Base-by-base conservation (phyloP, 148 eudicot genomes). In the Spergularia marina region DNA sequence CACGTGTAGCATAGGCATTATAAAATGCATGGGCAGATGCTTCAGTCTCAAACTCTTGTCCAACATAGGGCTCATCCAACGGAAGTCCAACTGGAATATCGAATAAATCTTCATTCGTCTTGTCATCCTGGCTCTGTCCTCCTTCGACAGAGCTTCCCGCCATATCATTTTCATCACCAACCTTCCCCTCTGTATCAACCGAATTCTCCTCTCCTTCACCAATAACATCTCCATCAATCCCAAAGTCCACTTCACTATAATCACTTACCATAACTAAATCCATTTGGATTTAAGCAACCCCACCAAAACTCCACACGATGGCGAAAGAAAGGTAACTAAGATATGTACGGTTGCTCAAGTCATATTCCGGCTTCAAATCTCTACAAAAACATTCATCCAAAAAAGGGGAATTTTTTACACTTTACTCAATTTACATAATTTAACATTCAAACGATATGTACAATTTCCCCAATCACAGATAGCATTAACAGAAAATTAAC, bases 41-140 rank as follows among this genome's bases (percentile, higher is more conserved):
- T 85, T 94, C 98, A 47, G 97, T 89, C 12, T 94, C 98, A 80
- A 94, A 94, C 76, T 94, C 98, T 77, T 86, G 97, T 74, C 92
- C 92, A 34, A 91, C 82, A 84, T 85, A 92, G 21, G 98, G 98
- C 84, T 94, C 98, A 34, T 90, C 89, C 41, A 67, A 41, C 30
- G 86, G 74, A 66, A 79, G 86, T 8, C 82, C 89, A 23, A 74
- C 23, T 41, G 82, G 83, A 70, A 75, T 57, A 21, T 87, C 89
- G 10, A 87, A 85, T 62, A 83, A 76, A 65, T 84, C 91, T 23
- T 85, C 93, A 78, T 79, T 81, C 64, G 79, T 60, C 76, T 84
- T 86, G 75, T 84, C 82, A 78, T 91, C 91, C 23, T 82, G 83
- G 64, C 75, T 82, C 47, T 70, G 88, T 65, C 83, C 82, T 55